A percentile compares a stretch with the other conserved stretches of the same genome.
These are phyloP conservation scores for Trichoderma sp. DNA, from an alignment of 2,329 filamentous ascomycete genomes.

Conservation along the genomic window DNA sequence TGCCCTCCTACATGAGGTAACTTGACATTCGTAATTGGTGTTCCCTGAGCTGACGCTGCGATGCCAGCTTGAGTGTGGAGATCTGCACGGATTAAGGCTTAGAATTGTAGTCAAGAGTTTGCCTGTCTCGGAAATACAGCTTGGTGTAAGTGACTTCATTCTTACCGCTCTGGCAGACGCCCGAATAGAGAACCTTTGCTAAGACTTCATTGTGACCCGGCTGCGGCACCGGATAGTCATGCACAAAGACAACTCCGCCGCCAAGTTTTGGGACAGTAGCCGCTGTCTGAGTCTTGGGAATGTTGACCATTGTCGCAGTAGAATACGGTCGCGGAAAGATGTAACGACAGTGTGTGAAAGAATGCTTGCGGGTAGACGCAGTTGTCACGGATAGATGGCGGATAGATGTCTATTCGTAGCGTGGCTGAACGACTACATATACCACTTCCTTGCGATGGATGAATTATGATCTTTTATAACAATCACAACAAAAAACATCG, in stretches of 20 bases:
- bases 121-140: background rate
- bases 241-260: constrained; percentile 22
- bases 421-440: background rate
- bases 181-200: constrained; percentile 24
- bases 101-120: background rate
- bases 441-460: background rate
- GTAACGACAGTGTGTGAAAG: background rate
- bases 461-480: background rate
- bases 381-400: background rate
- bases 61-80: constrained; percentile 22
- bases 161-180: constrained; percentile 24
- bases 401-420: background rate
- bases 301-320: constrained; percentile 7
- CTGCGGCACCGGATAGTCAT: constrained; percentile 24
- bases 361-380: background rate
- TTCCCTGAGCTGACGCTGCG: constrained; percentile 17
- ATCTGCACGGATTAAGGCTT: constrained; percentile 9
- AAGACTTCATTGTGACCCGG: constrained; percentile 23
- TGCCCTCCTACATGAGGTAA: constrained; percentile 24
- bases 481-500: background rate
- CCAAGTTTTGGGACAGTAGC: constrained; percentile 23
- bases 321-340: background rate
- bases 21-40: constrained; percentile 20
- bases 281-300: constrained; percentile 23
- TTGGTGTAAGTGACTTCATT: background rate